Evolutionary conservation across 768 basidiomycete species (phyloP).

Genomic region (Russula sp.): DNA sequence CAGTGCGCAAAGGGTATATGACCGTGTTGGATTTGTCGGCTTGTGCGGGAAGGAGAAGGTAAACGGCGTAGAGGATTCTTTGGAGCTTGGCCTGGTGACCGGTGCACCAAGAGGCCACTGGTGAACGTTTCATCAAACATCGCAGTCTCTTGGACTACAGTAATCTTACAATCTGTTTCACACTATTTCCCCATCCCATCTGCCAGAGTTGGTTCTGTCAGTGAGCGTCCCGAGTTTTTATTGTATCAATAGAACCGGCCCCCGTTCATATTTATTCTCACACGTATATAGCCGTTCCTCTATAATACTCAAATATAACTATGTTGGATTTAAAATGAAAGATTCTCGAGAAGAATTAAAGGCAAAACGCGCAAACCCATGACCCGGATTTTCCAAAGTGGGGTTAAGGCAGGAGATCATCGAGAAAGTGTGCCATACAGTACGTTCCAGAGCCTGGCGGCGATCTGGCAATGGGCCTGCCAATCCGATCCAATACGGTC

Average conservation of each 20-base stretch:
- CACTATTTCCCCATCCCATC: constrained; percentile 6
- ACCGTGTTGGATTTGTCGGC: constrained; percentile 52
- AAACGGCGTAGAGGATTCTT: constrained; percentile 46
- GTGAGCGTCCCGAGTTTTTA: background rate
- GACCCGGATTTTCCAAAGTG: background rate
- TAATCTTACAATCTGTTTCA: constrained; percentile 6
- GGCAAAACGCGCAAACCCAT: background rate
- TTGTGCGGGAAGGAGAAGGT: constrained; percentile 41
- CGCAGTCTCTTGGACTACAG: background rate
- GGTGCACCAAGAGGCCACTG: constrained; percentile 52
- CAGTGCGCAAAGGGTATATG: constrained; percentile 50
- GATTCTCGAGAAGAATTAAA: background rate
- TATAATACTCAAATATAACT: background rate
- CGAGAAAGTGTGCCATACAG: background rate
- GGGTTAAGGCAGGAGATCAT: background rate
- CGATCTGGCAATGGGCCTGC: constrained; percentile 10
- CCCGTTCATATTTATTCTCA: constrained; percentile 11
- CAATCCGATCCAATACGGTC: background rate
- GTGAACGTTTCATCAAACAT: constrained; percentile 35
- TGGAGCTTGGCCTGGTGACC: constrained; percentile 52
- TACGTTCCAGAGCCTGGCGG: constrained; percentile 3
- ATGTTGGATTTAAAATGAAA: constrained; percentile 1
- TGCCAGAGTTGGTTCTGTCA: constrained; percentile 2
- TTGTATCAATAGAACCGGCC: constrained; percentile 22
- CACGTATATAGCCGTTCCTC: background rate